Evolutionary conservation across 768 basidiomycete genomes (phyloP).

Genomic region (Lyophyllum atratum): DNA sequence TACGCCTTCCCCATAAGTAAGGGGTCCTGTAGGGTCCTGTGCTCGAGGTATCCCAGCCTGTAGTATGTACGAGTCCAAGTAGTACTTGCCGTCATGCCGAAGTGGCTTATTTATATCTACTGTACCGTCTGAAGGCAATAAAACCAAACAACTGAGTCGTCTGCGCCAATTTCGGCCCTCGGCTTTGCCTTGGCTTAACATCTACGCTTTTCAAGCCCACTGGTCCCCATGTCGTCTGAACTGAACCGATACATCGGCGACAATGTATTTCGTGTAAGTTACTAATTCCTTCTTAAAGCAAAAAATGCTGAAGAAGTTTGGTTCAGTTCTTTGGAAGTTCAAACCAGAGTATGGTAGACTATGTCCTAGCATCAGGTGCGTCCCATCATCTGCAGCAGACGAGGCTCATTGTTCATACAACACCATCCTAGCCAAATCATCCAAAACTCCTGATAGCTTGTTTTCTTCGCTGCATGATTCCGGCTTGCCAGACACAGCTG

Average conservation of each 20-base stretch:
- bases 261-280: conserved; percentile 67
- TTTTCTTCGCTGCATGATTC: conserved; percentile 73
- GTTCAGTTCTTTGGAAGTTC: conserved; percentile 80
- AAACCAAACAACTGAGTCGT: neutral
- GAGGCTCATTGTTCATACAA: conserved; percentile 6
- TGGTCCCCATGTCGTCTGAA: conserved; percentile 53
- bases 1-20: too few species aligned
- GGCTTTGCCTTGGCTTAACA: neutral
- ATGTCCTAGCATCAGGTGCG: conserved; percentile 82
- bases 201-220: neutral
- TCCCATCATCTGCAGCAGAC: conserved; percentile 5
- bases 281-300: neutral
- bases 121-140: neutral
- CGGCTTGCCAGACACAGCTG: conserved; percentile 81
- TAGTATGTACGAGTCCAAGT: too few species aligned
- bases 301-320: neutral
- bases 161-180: neutral
- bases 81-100: too few species aligned
- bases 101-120: too few species aligned
- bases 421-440: conserved; percentile 61
- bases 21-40: too few species aligned
- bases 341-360: conserved; percentile 83
- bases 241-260: conserved; percentile 78
- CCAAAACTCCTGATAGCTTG: conserved; percentile 79
- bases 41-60: too few species aligned